Evolutionary conservation across 345 rosid species (phyloP), one percentile per base, ranked within the genome.

Genomic region (Orychophragmus violaceus): DNA sequence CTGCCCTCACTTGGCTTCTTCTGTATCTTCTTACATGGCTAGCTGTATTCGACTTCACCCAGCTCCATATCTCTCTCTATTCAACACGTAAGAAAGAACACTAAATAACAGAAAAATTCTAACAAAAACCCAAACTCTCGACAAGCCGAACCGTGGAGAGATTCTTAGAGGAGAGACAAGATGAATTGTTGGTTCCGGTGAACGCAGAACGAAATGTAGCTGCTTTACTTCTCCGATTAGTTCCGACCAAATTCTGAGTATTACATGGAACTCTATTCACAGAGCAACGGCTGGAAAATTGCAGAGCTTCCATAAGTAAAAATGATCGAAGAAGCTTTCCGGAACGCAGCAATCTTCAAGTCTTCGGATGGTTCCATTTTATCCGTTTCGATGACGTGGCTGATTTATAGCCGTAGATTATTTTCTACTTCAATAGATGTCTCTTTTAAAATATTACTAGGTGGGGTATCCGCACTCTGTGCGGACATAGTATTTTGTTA

Each of bases 1-100:
- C 99, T 1, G 97, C 96, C 63, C 82, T 82, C 35, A 94, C 87
- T 57, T 78, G 75, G 16, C 81, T 57, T 19, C 68, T 79, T 76
- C 51, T 73, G 48, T 70, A 78, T 66, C 88, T 82, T 81, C 67
- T n/a, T n/a, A n/a, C 82, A 41, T 36, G 19, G 27, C 67, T 21
- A 36, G 65, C 79, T 33, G 72, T 79, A 60, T 69, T 82, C 21
- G 87, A 68, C 49, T 75, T 83, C 70, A 91, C 83, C 85, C 82
- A 78, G 12, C 84, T 65, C 96, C 89, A 84, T 49, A 80, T 51
- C 77, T 85, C 86, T 63, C 74, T 73, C 93, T 91, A 41, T 18
- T 10, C 66, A 32, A 59, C 50, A 73, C 66, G 59, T 24, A 30
- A 50, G 8, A 46, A 39, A 44, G 3, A 33, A 44, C 29, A 59